Percentiles rank a stretch among this genome's conserved stretches.
phyloP scores from a whole-genome alignment of 2,329 filamentous ascomycete genomes.

The Tricladium varicosporioides region DNA sequence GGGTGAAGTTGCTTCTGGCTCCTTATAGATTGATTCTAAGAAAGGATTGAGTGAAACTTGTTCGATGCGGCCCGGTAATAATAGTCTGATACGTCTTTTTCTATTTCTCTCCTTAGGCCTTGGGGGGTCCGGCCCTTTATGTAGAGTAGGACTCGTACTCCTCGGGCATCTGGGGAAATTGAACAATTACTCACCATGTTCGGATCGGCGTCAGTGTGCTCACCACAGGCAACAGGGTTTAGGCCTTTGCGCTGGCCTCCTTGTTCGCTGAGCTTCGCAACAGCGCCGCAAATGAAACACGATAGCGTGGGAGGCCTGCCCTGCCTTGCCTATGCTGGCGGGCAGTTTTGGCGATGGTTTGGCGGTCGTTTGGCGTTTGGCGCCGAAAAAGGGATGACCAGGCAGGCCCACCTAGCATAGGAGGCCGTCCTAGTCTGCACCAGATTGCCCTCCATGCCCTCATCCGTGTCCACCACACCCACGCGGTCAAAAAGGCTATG shows the following conservation, averaged over 20 bases:
- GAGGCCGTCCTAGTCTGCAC: not conserved
- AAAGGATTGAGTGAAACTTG: conserved; percentile 4
- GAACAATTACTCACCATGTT: conserved; percentile 22
- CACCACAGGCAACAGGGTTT: conserved; percentile 18
- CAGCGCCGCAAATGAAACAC: conserved; percentile 33
- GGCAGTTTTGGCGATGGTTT: not conserved
- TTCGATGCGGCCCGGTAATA: conserved; percentile 8
- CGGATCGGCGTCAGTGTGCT: conserved; percentile 23
- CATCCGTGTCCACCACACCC: not conserved
- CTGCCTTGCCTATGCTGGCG: conserved; percentile 9
- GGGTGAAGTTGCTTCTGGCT: conserved; percentile 5
- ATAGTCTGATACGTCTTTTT: conserved; percentile 13
- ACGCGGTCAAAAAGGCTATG: not conserved
- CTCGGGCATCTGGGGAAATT: conserved; percentile 30
- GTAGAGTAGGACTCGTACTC: conserved; percentile 19
- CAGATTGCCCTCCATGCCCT: not conserved
- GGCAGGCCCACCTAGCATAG: conserved; percentile 4
- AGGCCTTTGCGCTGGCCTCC: conserved; percentile 4
- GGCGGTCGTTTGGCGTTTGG: conserved; percentile 13
- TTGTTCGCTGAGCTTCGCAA: conserved; percentile 16
- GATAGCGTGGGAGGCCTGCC: conserved; percentile 33
- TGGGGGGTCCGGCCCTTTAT: conserved; percentile 23
- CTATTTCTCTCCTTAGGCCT: conserved; percentile 13
- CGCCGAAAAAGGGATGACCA: conserved; percentile 17
- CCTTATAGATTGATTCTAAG: conserved; percentile 13